Percentiles rank a stretch among this genome's conserved stretches.
Conservation (phyloP, 1,139 yeast species). For the Nakaseomyces glabratus region DNA sequence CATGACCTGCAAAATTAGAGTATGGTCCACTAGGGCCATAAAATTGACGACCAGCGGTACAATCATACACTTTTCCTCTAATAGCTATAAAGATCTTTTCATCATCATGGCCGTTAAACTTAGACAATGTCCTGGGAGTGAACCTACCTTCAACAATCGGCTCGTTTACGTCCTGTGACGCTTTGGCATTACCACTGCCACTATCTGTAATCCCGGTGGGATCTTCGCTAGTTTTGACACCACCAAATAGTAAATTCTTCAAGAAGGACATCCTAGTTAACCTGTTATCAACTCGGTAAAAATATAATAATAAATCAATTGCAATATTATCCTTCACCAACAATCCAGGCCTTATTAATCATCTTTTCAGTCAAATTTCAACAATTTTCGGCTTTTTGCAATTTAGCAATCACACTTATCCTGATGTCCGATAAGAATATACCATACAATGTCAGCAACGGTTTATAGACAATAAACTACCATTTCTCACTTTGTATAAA, state of each 20-base stretch:
- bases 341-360: too few relatives aligned
- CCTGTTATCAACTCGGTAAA: too few relatives aligned
- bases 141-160: conserved; percentile 71
- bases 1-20: conserved; percentile 92
- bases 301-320: too few relatives aligned
- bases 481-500: too few relatives aligned
- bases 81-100: conserved; percentile 77
- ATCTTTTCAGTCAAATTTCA: too few relatives aligned
- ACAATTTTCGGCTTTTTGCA: too few relatives aligned
- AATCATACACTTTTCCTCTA: conserved; percentile 79
- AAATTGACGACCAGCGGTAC: conserved; percentile 68
- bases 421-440: too few relatives aligned
- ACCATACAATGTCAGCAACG: too few relatives aligned
- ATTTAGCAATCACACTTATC: too few relatives aligned
- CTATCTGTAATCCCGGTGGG: conserved; percentile 30
- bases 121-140: conserved; percentile 65
- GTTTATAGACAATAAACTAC: too few relatives aligned
- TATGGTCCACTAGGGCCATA: conserved; percentile 98
- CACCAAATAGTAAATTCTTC: conserved; percentile 33
- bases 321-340: neutral
- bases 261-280: conserved; percentile 36
- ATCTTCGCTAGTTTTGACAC: conserved; percentile 33
- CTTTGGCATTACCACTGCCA: conserved; percentile 1
- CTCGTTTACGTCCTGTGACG: conserved; percentile 30
- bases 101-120: conserved; percentile 72